Evolutionary conservation across 2,329 filamentous ascomycete species (phyloP).

Genomic region (Pyrenochaeta sp.): DNA sequence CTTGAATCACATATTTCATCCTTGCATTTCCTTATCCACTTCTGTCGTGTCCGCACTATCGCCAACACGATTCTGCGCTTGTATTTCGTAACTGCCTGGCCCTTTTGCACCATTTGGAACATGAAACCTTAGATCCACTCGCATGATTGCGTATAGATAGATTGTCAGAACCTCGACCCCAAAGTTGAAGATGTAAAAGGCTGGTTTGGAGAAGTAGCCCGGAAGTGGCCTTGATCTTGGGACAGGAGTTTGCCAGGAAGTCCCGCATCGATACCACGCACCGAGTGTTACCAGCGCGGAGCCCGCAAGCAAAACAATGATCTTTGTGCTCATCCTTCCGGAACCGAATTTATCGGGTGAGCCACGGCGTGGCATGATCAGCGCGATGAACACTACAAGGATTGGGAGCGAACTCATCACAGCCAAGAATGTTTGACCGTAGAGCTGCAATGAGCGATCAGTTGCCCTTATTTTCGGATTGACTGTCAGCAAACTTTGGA

Average conservation of each 20-base stretch:
- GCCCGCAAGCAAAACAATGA: constrained; percentile 68
- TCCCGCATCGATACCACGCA: constrained; percentile 72
- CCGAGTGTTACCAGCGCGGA: constrained; percentile 71
- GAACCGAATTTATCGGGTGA: constrained; percentile 68
- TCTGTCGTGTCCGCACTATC: no score
- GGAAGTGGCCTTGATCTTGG: constrained; percentile 63
- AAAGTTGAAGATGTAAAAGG: constrained; percentile 85
- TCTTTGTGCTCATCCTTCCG: constrained; percentile 73
- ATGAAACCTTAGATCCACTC: constrained; percentile 80
- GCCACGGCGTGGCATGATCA: constrained; percentile 55
- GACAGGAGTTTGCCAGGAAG: constrained; percentile 60
- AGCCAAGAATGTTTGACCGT: constrained; percentile 68
- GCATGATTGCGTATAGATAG: constrained; percentile 69
- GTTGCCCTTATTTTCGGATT: constrained; percentile 57
- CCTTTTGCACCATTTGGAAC: constrained; percentile 74
- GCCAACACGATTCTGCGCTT: no score
- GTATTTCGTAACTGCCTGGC: constrained; percentile 29
- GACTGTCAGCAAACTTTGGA: constrained; percentile 74
- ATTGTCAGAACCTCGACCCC: constrained; percentile 76
- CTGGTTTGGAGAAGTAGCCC: constrained; percentile 75
- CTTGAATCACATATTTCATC: no score
- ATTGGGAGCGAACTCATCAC: constrained; percentile 73
- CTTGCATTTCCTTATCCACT: no score
- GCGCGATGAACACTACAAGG: constrained; percentile 60
- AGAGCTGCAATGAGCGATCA: constrained; percentile 71